Percentiles rank a stretch among this genome's conserved stretches.
Conservation (phyloP, 179 eudicot genomes). For the Carnegiea gigantea region DNA sequence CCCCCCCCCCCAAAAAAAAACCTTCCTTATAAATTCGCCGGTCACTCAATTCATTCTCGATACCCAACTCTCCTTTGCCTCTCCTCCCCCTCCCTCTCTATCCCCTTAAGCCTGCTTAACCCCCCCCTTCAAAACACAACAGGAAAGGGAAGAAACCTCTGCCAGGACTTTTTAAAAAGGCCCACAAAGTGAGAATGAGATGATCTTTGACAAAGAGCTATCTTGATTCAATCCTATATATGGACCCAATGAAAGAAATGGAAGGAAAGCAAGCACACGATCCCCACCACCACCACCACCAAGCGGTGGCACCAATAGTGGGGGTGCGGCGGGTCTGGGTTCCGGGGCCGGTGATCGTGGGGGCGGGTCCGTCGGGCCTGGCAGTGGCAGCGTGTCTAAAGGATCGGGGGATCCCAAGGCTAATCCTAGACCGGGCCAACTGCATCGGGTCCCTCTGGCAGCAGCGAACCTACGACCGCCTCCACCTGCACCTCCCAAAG, state of each 20-base stretch:
- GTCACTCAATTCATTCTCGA: not conserved
- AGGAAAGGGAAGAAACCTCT: too few species aligned
- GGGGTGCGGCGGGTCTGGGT: slow-evolving; percentile 37
- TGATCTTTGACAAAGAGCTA: not conserved
- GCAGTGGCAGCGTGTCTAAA: slow-evolving; percentile 73
- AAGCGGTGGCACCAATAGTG: not conserved
- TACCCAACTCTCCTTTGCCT: not conserved
- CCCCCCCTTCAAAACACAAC: too few species aligned
- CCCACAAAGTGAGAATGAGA: not conserved
- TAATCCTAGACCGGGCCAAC: slow-evolving; percentile 58
- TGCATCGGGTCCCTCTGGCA: slow-evolving; percentile 91
- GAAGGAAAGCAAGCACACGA: slow-evolving; percentile 57
- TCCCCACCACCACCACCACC: slow-evolving; percentile 20
- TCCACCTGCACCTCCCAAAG: slow-evolving; percentile 77
- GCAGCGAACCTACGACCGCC: slow-evolving; percentile 69
- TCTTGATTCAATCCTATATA: not conserved
- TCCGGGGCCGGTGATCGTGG: slow-evolving; percentile 73
- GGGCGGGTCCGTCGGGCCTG: slow-evolving; percentile 91
- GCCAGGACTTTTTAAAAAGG: not conserved
- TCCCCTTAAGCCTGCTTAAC: too few species aligned
- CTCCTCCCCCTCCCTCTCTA: not conserved
- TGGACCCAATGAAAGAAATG: slow-evolving; percentile 54
- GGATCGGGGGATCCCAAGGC: slow-evolving; percentile 47
- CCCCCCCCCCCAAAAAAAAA: too few species aligned
- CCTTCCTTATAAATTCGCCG: not conserved